A percentile compares a stretch with the other conserved stretches of the same genome.
phyloP scores from a whole-genome alignment of 2,329 filamentous ascomycete species.

The Apiospora malaysiana region DNA sequence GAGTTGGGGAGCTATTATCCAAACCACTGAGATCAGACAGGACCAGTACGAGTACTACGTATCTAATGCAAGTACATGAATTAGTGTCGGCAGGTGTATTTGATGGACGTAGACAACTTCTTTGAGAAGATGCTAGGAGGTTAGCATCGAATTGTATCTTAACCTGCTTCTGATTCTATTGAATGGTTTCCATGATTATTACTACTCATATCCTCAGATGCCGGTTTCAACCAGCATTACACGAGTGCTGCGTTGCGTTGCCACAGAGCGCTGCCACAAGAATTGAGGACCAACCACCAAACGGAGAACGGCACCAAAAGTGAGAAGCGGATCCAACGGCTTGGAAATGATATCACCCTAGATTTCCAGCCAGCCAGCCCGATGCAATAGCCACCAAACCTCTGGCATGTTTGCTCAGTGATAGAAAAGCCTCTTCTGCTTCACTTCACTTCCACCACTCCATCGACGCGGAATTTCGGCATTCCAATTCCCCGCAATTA shows the following conservation, averaged over 20 bases:
- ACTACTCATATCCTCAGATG: no score
- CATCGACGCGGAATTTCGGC: not conserved
- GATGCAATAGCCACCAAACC: not conserved
- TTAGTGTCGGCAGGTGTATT: no score
- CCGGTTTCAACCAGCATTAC: not conserved
- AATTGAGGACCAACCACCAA: not conserved
- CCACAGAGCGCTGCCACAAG: slow-evolving; percentile 2
- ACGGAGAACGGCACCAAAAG: not conserved
- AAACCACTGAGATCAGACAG: no score
- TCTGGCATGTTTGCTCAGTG: not conserved
- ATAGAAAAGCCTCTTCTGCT: not conserved
- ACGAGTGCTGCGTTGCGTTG: no score
- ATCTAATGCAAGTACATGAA: no score
- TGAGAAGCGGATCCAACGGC: not conserved
- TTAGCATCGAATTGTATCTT: no score
- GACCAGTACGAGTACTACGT: no score
- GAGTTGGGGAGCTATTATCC: no score
- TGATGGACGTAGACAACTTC: no score
- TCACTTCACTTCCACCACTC: not conserved
- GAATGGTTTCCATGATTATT: no score
- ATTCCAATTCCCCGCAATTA: not conserved
- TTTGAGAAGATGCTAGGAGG: no score
- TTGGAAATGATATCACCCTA: slow-evolving; percentile 11
- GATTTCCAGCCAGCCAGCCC: not conserved
- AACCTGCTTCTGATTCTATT: no score